phyloP scores from a whole-genome alignment of 164 flowering plant species.

The Vitis amurensis region DNA sequence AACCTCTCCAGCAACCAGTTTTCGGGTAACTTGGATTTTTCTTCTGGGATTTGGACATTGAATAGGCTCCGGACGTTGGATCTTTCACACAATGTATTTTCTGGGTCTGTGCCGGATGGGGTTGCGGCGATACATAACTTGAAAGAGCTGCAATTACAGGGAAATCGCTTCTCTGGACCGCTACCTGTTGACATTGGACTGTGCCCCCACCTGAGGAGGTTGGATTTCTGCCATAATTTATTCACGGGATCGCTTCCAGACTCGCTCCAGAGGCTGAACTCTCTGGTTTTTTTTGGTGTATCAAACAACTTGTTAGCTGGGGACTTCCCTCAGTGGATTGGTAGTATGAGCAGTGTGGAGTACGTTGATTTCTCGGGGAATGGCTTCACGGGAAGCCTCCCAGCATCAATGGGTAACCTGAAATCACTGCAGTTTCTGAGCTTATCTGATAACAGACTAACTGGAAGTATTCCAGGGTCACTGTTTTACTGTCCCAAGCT shows the following conservation, averaged over 20 bases:
- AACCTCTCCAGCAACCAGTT: constrained; percentile 68
- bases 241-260: constrained; percentile 59
- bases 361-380: constrained; percentile 62
- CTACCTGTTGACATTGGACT: constrained; percentile 70
- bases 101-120: constrained; percentile 64
- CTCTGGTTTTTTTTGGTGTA: constrained; percentile 37
- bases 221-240: constrained; percentile 62
- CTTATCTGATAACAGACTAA: constrained; percentile 51
- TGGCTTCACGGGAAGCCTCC: constrained; percentile 54
- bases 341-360: constrained; percentile 47
- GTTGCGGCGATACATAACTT: constrained; percentile 50
- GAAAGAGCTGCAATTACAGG: constrained; percentile 53
- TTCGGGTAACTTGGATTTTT: constrained; percentile 55
- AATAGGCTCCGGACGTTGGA: constrained; percentile 62
- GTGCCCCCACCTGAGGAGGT: constrained; percentile 54
- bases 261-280: constrained; percentile 45
- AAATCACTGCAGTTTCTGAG: constrained; percentile 47
- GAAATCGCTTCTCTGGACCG: constrained; percentile 65
- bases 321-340: constrained; percentile 72
- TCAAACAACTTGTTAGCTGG: constrained; percentile 53
- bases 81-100: constrained; percentile 59
- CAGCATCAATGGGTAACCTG: constrained; percentile 56
- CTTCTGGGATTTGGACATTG: constrained; percentile 52
- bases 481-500: constrained; percentile 45
- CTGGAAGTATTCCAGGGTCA: constrained; percentile 58